Base-by-base conservation (phyloP, 345 rosid genomes). In the Linum trigynum region DNA sequence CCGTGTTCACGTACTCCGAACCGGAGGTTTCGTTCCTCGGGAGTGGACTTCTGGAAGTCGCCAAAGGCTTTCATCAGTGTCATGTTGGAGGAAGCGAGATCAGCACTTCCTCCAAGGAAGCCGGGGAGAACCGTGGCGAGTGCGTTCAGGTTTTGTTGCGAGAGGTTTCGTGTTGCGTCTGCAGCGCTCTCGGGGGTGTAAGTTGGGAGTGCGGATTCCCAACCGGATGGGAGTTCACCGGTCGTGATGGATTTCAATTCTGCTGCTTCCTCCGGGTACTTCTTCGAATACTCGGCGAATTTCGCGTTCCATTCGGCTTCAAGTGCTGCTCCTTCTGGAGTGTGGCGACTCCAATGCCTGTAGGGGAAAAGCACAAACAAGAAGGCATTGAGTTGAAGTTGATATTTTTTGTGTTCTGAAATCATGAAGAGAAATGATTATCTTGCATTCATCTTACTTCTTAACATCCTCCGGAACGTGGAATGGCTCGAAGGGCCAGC, bases 21-120 rank as follows among this genome's bases (percentile, higher is more conserved):
- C 65, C 97, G 73, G 59, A 92, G 78, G 69, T 92, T 92, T 39
- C 96, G 89, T 61, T 88, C 98, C 75, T 88, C 96, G 7, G 97
- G 98, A 45, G 96, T 85, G 61, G 76, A 90, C 77, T 88, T 92
- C 50, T 90, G 97, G 84, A 92, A 92, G 75, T 92, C 84, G 6
- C 98, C 97, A 37, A 73, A 90, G 76, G 80, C 85, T 80, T 92
- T 92, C 65, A 92, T 82, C 72, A 92, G 73, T 53, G 98, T 92
- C 97, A 92, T 90, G 81, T 92, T 92, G 77, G 98, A 92, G 59
- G 98, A 92, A 57, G 98, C 98, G 75, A 92, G 96, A 65, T 90
- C 98, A 59, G 98, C 97, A 79, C 97, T 92, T 58, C 98, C 98
- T 69, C 98, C 98, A 3, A 92, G 84, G 80, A 92, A 81, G 66